Base-by-base conservation (phyloP, 495 filamentous ascomycete genomes). In the Trypethelium eluteriae region DNA sequence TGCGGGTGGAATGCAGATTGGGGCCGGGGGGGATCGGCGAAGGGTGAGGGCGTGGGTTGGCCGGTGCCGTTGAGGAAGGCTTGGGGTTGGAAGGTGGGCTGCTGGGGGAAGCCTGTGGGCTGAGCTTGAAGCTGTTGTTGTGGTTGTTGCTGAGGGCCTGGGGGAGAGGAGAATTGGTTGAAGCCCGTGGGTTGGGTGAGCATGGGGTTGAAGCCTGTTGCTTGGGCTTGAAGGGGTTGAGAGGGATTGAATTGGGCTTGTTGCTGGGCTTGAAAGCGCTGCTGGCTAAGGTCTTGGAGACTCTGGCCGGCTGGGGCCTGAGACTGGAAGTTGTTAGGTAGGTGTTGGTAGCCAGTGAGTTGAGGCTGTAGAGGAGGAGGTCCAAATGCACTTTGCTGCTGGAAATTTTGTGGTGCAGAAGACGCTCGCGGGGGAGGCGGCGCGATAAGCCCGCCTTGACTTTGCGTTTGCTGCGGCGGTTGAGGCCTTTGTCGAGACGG, bases 381-480 rank as follows among this genome's bases (percentile, higher is more conserved):
- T 7, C 85, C 83, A 72, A 96, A 93, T 2, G 81, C 81, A 74
- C 81, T 92, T 62, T 86, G 86, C 69, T 89, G 90, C 49, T 79
- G 75, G 63, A 86, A 86, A 41, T 91, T 89, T 74, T 93, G 91
- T 34, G 94, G 94, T 10, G 93, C 95, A 18, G 93, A 97, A 4
- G 94, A 81, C 2, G 94, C 89, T 62, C 94, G 83, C 59, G 84
- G 84, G 39, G 93, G 93, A 34, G 92, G 93, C 53, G 92, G 91
- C 38, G 92, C 87, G 66, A 91, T 84, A 66, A 92, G 79, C 12
- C 88, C 84, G 10, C 84, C 87, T 67, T 84, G 83, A 41, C 69
- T 76, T 53, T 82, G 82, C 67, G 82, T 80, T 63, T 76, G 79
- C 68, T 85, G 88, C 65, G 87, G 89, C 44, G 91, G 82, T 67